Conservation (phyloP, 192 early-diverging fungal species). For the Backusella luteola region DNA sequence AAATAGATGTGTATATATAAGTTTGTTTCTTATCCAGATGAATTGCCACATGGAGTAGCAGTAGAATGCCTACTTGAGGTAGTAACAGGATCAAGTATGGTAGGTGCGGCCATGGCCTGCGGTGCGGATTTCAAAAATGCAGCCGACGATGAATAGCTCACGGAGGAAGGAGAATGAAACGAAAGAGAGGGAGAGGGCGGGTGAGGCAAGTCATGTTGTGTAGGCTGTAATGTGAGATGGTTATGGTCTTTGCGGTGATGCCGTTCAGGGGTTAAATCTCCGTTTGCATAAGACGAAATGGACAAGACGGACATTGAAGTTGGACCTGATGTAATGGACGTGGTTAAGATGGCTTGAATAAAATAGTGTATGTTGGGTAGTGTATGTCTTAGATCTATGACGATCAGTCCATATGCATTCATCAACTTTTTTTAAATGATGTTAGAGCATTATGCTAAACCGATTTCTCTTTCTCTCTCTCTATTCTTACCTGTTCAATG, state of each 20-base stretch:
- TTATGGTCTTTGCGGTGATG: background rate
- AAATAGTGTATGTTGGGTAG: conserved; percentile 68
- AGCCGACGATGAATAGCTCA: background rate
- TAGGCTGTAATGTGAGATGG: conserved; percentile 23
- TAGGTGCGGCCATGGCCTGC: conserved; percentile 17
- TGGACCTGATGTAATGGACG: conserved; percentile 37
- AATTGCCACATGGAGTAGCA: conserved; percentile 21
- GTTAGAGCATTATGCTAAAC: no score
- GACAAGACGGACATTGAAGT: conserved; percentile 37
- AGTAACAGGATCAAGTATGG: conserved; percentile 27
- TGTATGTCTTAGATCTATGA: conserved; percentile 69
- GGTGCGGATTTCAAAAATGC: conserved; percentile 12
- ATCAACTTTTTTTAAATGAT: conserved; percentile 47
- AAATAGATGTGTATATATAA: background rate
- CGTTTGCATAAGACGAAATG: conserved; percentile 34
- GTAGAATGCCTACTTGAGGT: conserved; percentile 18
- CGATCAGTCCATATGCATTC: conserved; percentile 61
- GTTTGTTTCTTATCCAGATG: background rate
- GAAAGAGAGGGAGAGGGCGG: conserved; percentile 19
- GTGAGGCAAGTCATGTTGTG: background rate
- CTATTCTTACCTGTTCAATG: conserved; percentile 68
- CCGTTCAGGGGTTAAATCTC: background rate
- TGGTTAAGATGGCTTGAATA: conserved; percentile 51
- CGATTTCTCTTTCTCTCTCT: no score
- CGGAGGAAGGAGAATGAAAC: conserved; percentile 6